These are phyloP conservation scores for Globisporangium recalcitrans DNA, from an alignment of 352 stramenopile genomes.

Conservation along the genomic window DNA sequence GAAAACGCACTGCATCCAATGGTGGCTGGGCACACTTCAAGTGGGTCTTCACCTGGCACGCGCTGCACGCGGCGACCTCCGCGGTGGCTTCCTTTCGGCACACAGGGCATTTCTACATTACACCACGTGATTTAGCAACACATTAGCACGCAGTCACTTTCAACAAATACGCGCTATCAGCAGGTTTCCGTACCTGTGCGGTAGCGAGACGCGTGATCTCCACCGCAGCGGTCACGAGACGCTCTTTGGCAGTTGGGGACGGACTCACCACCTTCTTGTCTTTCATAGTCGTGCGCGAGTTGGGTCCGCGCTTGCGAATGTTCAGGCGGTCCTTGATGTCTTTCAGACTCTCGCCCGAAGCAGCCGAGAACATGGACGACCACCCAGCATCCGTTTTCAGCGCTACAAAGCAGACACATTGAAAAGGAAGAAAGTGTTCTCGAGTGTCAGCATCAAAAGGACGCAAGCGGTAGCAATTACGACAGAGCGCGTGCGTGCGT, in stretches of 20 bases:
- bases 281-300: slow-evolving; percentile 48
- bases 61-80: slow-evolving; percentile 44
- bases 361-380: slow-evolving; percentile 71
- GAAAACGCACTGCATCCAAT: slow-evolving; percentile 22
- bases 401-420: slow-evolving; percentile 17
- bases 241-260: slow-evolving; percentile 22
- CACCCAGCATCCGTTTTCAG: slow-evolving; percentile 77
- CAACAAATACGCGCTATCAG: neutral
- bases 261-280: slow-evolving; percentile 37
- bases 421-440: neutral
- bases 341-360: slow-evolving; percentile 65
- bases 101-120: slow-evolving; percentile 28
- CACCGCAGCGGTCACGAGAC: slow-evolving; percentile 17
- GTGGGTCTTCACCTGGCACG: slow-evolving; percentile 55
- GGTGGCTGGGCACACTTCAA: slow-evolving; percentile 39
- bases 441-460: slow-evolving; percentile 1
- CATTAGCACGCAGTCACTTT: neutral
- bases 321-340: slow-evolving; percentile 75
- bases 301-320: slow-evolving; percentile 63
- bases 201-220: slow-evolving; percentile 19
- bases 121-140: neutral
- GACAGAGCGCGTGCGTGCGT: neutral
- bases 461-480: neutral
- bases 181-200: slow-evolving; percentile 3
- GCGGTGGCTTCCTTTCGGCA: slow-evolving; percentile 44